Evolutionary conservation across 1,139 yeast genomes (phyloP).

Genomic region (Hansenula sp.): DNA sequence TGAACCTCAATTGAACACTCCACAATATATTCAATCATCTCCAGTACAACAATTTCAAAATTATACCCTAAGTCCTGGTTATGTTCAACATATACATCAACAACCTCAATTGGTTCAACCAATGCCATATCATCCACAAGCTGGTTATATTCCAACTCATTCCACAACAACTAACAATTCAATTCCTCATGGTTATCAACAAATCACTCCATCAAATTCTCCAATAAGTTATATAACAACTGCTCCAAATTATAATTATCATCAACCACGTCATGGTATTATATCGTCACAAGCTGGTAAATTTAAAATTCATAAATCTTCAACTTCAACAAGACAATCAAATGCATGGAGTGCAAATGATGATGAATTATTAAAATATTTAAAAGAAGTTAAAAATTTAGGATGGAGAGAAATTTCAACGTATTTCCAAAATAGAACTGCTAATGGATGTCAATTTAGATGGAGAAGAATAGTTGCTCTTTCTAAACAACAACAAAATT

Average conservation of each 20-base stretch:
- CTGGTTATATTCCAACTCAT: no score
- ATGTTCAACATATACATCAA: no score
- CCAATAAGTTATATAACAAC: neutral
- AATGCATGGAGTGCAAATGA: constrained; percentile 72
- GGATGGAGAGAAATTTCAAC: constrained; percentile 82
- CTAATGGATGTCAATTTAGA: constrained; percentile 80
- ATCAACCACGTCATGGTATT: neutral
- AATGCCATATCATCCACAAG: no score
- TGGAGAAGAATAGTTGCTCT: constrained; percentile 55
- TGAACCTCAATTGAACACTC: neutral
- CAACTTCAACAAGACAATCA: constrained; percentile 9
- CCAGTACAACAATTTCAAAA: neutral
- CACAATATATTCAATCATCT: neutral
- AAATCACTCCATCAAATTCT: constrained; percentile 1
- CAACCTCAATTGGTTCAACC: constrained; percentile 1
- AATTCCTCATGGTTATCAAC: constrained; percentile 1
- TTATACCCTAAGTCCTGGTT: neutral
- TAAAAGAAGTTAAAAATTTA: constrained; percentile 66
- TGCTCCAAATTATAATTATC: neutral
- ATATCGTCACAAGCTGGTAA: neutral
- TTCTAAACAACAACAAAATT: no score
- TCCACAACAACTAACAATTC: no score
- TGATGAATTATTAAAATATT: constrained; percentile 60
- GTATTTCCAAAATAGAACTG: constrained; percentile 66
- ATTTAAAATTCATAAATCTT: constrained; percentile 5